Conservation (phyloP, 2,329 filamentous ascomycete genomes). For the Calycina herbarum region DNA sequence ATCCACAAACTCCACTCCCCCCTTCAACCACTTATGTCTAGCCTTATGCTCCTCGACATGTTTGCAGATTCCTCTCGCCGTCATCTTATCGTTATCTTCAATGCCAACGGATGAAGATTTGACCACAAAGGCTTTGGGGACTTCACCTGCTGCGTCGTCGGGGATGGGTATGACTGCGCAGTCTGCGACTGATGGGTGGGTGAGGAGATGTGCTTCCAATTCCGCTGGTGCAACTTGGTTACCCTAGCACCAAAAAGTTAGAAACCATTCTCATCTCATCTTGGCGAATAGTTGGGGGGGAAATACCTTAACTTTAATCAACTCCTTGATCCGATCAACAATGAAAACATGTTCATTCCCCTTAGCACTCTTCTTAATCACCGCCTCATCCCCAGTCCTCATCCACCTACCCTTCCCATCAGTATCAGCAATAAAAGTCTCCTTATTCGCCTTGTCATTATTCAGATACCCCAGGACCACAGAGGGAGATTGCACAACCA, state of each 20-base stretch:
- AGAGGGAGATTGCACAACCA: slow-evolving; percentile 74
- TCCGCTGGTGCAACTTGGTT: slow-evolving; percentile 82
- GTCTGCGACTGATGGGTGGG: slow-evolving; percentile 73
- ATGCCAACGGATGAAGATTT: slow-evolving; percentile 36
- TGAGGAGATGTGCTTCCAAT: slow-evolving; percentile 76
- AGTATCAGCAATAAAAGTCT: slow-evolving; percentile 69
- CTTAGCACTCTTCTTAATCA: slow-evolving; percentile 30
- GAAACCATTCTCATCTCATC: background rate
- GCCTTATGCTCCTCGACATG: slow-evolving; percentile 68
- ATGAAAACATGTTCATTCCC: slow-evolving; percentile 82
- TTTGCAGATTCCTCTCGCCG: slow-evolving; percentile 52
- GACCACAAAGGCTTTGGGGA: slow-evolving; percentile 19
- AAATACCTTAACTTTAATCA: slow-evolving; percentile 72
- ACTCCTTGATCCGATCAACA: slow-evolving; percentile 77
- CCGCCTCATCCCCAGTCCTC: slow-evolving; percentile 78
- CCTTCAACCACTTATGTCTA: slow-evolving; percentile 66
- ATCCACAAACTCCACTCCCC: slow-evolving; percentile 62
- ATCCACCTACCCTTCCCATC: slow-evolving; percentile 71
- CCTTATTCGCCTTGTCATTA: slow-evolving; percentile 78
- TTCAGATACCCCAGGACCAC: slow-evolving; percentile 83
- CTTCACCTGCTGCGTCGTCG: slow-evolving; percentile 60
- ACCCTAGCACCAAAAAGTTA: slow-evolving; percentile 50
- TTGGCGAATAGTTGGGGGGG: background rate
- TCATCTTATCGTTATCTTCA: slow-evolving; percentile 56
- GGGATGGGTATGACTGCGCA: slow-evolving; percentile 76